phyloP scores from a whole-genome alignment of 306 rosid genomes.

The Acmispon strigosus region DNA sequence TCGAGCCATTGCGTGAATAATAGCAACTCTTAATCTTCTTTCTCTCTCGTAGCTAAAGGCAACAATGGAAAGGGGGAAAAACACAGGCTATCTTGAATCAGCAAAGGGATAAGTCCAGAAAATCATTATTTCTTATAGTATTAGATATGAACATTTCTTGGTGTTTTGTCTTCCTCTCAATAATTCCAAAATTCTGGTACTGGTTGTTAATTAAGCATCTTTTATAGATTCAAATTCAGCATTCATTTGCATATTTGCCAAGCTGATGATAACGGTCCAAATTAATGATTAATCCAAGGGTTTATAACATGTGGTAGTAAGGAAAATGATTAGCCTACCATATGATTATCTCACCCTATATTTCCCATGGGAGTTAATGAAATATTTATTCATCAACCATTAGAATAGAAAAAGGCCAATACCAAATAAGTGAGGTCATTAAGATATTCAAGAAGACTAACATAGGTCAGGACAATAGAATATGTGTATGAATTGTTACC shows the following conservation, averaged over 20 bases:
- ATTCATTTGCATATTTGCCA: background rate
- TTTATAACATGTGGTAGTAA: background rate
- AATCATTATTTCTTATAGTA: background rate
- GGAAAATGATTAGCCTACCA: no score
- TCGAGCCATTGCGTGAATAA: constrained; percentile 95
- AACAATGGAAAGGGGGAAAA: background rate
- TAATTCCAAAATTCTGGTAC: background rate
- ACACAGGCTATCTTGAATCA: background rate
- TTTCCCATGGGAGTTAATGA: no score
- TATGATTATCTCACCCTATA: no score
- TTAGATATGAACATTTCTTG: background rate
- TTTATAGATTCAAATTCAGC: background rate
- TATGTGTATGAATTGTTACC: constrained; percentile 25
- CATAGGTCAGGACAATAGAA: no score
- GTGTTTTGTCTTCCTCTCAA: background rate
- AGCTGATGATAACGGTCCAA: background rate
- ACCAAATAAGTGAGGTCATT: background rate
- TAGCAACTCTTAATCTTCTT: constrained; percentile 72
- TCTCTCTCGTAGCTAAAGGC: constrained; percentile 60
- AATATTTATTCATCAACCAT: no score
- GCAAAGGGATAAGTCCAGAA: constrained; percentile 10
- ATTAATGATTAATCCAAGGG: background rate
- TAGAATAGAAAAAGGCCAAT: background rate
- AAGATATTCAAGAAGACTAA: no score
- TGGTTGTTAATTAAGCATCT: background rate